Evolutionary conservation across 139 green algal genomes (phyloP).

Genomic region (Edaphochlamys debaryana): DNA sequence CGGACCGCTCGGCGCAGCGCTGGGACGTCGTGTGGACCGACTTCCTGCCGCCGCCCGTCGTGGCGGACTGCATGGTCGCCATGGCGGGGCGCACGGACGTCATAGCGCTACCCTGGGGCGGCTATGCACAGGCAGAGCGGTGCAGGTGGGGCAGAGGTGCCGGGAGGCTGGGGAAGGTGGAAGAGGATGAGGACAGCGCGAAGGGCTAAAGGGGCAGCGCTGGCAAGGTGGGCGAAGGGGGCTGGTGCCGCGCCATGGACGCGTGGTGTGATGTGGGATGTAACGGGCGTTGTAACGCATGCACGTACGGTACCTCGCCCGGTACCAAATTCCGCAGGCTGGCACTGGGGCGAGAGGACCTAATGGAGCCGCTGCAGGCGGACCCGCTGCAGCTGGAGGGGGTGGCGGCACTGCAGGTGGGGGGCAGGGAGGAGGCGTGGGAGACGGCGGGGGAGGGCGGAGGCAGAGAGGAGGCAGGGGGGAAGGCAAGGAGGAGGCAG

Average conservation of each 20-base stretch:
- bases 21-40: slow-evolving; percentile 55
- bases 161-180: no score
- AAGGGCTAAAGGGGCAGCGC: no score
- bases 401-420: slow-evolving; percentile 69
- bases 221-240: no score
- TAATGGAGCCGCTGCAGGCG: slow-evolving; percentile 40
- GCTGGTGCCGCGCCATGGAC: no score
- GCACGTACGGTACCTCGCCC: no score
- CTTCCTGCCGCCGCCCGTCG: slow-evolving; percentile 71
- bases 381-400: slow-evolving; percentile 45
- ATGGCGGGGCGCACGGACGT: slow-evolving; percentile 58
- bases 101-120: slow-evolving; percentile 67
- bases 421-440: neutral
- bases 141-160: slow-evolving; percentile 37
- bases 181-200: no score
- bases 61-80: slow-evolving; percentile 57
- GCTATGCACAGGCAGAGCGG: slow-evolving; percentile 76
- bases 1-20: slow-evolving; percentile 48
- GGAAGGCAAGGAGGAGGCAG: no score
- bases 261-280: no score
- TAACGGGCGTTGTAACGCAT: no score
- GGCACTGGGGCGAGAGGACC: slow-evolving; percentile 68
- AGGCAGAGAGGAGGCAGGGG: no score
- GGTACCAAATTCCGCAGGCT: slow-evolving; percentile 39
- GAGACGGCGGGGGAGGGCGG: no score